Evolutionary conservation across 2,329 filamentous ascomycete species (phyloP).

Genomic region (Tolypocladium ovalisporum): DNA sequence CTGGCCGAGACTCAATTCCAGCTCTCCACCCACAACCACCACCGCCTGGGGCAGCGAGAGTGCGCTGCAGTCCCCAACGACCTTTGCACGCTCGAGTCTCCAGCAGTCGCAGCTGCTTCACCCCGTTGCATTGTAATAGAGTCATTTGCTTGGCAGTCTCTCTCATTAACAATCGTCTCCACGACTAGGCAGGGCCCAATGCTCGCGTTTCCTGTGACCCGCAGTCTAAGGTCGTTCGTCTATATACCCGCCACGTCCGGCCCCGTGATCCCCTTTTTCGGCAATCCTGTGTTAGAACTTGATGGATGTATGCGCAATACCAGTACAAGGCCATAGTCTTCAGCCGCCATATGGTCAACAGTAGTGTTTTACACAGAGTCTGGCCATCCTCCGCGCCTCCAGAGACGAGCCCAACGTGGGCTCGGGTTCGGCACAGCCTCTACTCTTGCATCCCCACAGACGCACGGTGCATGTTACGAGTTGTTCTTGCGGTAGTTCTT

Average conservation of each 20-base stretch:
- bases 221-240: background rate
- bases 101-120: background rate
- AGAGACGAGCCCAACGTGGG: background rate
- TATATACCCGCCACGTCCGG: background rate
- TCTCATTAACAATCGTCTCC: constrained; percentile 4
- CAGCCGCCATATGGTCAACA: background rate
- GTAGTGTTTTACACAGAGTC: background rate
- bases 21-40: background rate
- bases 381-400: background rate
- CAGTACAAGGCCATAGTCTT: background rate
- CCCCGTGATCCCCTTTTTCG: background rate
- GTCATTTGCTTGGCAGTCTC: background rate
- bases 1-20: background rate
- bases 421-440: background rate
- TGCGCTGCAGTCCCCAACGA: background rate
- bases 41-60: background rate
- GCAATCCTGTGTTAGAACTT: background rate
- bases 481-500: constrained; percentile 62
- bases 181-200: background rate
- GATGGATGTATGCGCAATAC: background rate
- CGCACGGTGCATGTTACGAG: constrained; percentile 18
- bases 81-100: no score
- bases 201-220: background rate
- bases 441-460: background rate
- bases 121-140: background rate